These are phyloP conservation scores for Glycine soja DNA, from an alignment of 306 rosid genomes.

Conservation along the genomic window DNA sequence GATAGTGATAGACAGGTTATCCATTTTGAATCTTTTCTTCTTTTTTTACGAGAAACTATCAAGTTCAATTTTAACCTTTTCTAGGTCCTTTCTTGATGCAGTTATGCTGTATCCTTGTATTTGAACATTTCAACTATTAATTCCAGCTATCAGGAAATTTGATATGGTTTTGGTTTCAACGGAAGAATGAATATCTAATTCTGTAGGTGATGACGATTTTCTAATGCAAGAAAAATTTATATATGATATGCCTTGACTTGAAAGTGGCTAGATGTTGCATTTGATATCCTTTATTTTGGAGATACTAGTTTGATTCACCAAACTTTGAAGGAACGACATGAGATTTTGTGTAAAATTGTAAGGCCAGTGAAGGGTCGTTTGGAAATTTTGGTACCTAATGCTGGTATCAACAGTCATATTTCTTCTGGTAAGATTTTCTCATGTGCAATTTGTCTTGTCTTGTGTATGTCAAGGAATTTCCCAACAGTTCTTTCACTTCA, in stretches of 20 bases:
- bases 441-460: neutral
- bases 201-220: constrained; percentile 37
- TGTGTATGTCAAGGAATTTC: neutral
- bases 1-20: constrained; percentile 87
- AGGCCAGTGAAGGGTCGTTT: constrained; percentile 77
- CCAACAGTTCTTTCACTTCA: neutral
- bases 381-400: constrained; percentile 86
- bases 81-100: constrained; percentile 56
- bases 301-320: constrained; percentile 95
- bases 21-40: constrained; percentile 18
- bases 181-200: constrained; percentile 38
- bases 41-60: constrained; percentile 34
- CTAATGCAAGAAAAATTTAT: constrained; percentile 27
- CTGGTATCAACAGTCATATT: constrained; percentile 67
- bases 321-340: constrained; percentile 86
- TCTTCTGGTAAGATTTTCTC: constrained; percentile 62
- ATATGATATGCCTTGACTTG: constrained; percentile 62
- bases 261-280: constrained; percentile 80
- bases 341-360: constrained; percentile 70
- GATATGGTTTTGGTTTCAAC: constrained; percentile 40
- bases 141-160: constrained; percentile 36
- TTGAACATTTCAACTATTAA: constrained; percentile 38
- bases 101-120: constrained; percentile 96
- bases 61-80: constrained; percentile 33
- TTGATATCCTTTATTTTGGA: constrained; percentile 92